Conservation (phyloP, 2,329 filamentous ascomycete genomes). For the Pseudocercospora pini-densiflorae region DNA sequence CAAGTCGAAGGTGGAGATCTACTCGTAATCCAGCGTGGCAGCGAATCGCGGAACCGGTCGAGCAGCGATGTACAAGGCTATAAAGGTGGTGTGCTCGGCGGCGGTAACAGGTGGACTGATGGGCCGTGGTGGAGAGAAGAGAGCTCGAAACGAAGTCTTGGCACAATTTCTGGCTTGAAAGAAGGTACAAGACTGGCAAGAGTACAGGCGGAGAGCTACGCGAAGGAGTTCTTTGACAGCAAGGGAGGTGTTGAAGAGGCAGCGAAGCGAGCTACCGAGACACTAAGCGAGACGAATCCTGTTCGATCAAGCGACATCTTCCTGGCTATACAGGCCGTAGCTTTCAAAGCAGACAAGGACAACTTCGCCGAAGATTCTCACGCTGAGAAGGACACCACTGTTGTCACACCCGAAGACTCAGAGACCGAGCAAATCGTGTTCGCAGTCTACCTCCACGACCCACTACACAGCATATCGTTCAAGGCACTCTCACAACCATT, state of each 20-base stretch:
- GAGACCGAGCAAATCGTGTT: conserved; percentile 69
- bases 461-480: conserved; percentile 89
- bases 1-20: conserved; percentile 97
- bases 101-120: conserved; percentile 78
- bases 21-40: conserved; percentile 89
- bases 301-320: conserved; percentile 94
- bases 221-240: conserved; percentile 79
- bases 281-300: conserved; percentile 81
- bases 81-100: conserved; percentile 50
- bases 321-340: conserved; percentile 88
- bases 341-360: conserved; percentile 64
- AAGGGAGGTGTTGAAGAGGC: conserved; percentile 81
- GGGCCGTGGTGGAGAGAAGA: conserved; percentile 92
- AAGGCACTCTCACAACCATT: conserved; percentile 80
- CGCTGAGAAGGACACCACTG: conserved; percentile 7
- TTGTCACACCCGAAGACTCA: conserved; percentile 47
- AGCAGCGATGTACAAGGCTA: conserved; percentile 62
- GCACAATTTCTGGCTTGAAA: conserved; percentile 75
- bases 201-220: conserved; percentile 86
- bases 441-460: conserved; percentile 81
- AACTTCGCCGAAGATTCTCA: conserved; percentile 66
- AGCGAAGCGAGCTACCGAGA: conserved; percentile 77
- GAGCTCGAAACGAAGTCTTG: conserved; percentile 70
- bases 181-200: conserved; percentile 92
- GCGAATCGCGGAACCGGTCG: conserved; percentile 71